Percentiles rank a stretch among this genome's conserved stretches.
Conservation (phyloP, 2,329 filamentous ascomycete species). For the Tolypocladium amazonense region DNA sequence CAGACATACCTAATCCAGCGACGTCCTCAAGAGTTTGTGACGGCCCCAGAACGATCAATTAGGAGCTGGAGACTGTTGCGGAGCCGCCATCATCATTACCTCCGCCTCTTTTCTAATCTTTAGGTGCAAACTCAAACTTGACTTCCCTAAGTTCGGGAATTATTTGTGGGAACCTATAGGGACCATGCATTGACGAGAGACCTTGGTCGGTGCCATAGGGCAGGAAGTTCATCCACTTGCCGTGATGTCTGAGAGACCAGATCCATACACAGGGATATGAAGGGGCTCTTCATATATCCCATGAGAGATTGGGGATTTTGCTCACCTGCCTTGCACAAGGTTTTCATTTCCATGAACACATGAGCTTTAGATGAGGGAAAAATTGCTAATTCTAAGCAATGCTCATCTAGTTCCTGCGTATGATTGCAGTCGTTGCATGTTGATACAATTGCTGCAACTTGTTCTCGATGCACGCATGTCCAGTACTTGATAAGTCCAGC, state of each 20-base stretch:
- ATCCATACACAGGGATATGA: neutral
- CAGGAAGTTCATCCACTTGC: neutral
- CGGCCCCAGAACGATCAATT: neutral
- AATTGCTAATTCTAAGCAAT: too few species aligned
- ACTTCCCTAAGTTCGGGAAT: neutral
- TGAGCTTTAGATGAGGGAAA: neutral
- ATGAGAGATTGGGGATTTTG: neutral
- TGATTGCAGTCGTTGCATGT: too few species aligned
- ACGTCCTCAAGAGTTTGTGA: neutral
- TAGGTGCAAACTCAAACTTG: neutral
- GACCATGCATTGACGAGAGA: neutral
- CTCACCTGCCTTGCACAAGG: neutral
- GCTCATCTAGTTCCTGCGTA: neutral
- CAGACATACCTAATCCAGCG: conserved; percentile 1
- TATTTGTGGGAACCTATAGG: neutral
- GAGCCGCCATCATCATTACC: neutral
- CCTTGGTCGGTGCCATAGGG: neutral
- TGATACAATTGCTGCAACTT: neutral
- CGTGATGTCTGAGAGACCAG: neutral
- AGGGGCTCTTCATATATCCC: neutral
- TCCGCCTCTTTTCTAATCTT: neutral
- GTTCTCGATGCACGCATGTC: too few species aligned
- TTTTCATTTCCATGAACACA: neutral
- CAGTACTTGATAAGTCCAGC: too few species aligned
- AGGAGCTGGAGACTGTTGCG: neutral